phyloP scores from a whole-genome alignment of 2,329 filamentous ascomycete species.

The Cordyceps cicadae region DNA sequence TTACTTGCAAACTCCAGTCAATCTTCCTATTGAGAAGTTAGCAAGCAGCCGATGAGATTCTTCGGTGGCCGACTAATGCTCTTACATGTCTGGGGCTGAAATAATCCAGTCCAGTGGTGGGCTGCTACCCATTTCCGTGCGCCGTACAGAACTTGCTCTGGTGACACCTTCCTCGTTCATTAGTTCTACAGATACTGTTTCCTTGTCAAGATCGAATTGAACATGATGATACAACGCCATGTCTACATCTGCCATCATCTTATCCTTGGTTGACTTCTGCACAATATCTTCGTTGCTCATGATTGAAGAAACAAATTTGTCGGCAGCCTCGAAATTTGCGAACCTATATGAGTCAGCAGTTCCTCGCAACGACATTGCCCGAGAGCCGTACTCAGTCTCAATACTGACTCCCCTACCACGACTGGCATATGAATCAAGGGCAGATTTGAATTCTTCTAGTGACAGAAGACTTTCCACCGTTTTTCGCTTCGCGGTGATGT shows the following conservation, averaged over 20 bases:
- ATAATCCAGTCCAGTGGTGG: slow-evolving; percentile 19
- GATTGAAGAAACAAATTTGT: background rate
- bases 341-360: background rate
- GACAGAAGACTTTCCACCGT: slow-evolving; percentile 17
- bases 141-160: background rate
- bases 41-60: background rate
- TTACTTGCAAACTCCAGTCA: slow-evolving; percentile 28
- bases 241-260: background rate
- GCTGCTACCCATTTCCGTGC: background rate
- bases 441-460: slow-evolving; percentile 18
- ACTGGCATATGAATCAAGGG: slow-evolving; percentile 21
- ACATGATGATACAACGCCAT: background rate
- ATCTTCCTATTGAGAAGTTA: background rate
- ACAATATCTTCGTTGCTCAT: background rate
- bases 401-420: slow-evolving; percentile 23
- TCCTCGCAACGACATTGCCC: background rate
- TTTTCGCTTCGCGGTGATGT: slow-evolving; percentile 21
- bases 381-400: slow-evolving; percentile 18
- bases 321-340: background rate
- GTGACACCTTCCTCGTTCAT: background rate
- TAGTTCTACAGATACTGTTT: background rate
- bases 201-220: background rate
- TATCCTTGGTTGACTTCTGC: background rate
- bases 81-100: slow-evolving; percentile 29
- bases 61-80: background rate